Base-by-base conservation (phyloP, 768 basidiomycete genomes). In the Coprinopsis sp. region DNA sequence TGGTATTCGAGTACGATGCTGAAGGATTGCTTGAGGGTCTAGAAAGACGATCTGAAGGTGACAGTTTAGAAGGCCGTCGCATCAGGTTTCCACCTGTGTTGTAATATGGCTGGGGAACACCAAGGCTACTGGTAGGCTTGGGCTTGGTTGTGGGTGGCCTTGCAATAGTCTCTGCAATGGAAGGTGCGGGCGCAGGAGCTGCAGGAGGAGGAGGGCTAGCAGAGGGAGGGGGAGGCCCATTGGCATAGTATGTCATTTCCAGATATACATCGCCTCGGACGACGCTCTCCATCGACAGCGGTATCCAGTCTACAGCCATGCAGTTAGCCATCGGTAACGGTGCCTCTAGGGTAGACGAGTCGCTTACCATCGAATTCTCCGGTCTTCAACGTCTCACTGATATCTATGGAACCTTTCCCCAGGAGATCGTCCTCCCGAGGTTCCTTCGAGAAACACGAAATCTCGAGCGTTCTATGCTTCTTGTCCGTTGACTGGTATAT, bases 171-270 rank as follows among this genome's bases (percentile, higher is more conserved):
- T n/a, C n/a, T n/a, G n/a, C n/a, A n/a, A n/a, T n/a, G n/a, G n/a
- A n/a, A n/a, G n/a, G n/a, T 16, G 50, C 44, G 4, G 43, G 29
- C 23, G 34, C 34, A n/a, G 44, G 23, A 23, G 55, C n/a, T 27
- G 49, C 38, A 30, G 54, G 38, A 14, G 62, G 55, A 22, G 64
- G 49, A 56, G 57, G 47, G 54, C 59, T 19, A 33, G 49, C 37
- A 53, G 58, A 47, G 16, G 61, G 45, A 54, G 81, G 65, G n/a
- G 74, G 69, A 6, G 82, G 79, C 3, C 73, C 77, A 45, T 84
- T 81, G 3, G 91, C 78, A 64, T 81, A 97, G 69, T 82, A 97
- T 1, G 94, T 97, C 81, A 96, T 86, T 63, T 97, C 94, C 13
- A 96, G 74, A 60, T 89, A 96, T 8, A 95, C 53, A 44, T 96